Percentiles rank a stretch among this genome's conserved stretches.
phyloP scores from a whole-genome alignment of 1,284 basidiomycete species.

The Sutorius eximius region DNA sequence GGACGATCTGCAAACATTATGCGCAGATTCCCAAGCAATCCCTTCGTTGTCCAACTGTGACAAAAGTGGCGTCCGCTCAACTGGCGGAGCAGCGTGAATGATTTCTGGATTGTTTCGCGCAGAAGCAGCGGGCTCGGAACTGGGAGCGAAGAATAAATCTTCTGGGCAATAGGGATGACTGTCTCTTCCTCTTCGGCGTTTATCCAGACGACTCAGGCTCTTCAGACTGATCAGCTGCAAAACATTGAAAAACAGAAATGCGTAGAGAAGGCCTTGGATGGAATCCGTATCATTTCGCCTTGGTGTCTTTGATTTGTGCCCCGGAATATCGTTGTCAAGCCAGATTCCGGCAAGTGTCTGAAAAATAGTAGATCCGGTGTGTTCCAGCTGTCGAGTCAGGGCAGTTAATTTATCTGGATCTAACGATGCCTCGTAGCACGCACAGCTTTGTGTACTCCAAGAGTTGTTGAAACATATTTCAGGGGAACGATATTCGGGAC shows the following conservation, averaged over 20 bases:
- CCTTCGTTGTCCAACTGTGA: background rate
- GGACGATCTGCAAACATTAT: constrained; percentile 31
- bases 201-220: constrained; percentile 48
- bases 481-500: constrained; percentile 71
- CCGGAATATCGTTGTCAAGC: constrained; percentile 40
- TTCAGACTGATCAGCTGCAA: constrained; percentile 56
- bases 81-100: background rate
- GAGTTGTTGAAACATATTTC: constrained; percentile 74
- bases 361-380: constrained; percentile 68
- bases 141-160: constrained; percentile 4
- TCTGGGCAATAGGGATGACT: constrained; percentile 17
- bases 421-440: constrained; percentile 26
- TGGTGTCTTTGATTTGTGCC: constrained; percentile 20
- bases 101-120: background rate
- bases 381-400: constrained; percentile 55
- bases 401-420: constrained; percentile 1
- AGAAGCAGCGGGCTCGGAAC: background rate
- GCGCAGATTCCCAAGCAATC: constrained; percentile 10
- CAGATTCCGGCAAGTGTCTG: constrained; percentile 69
- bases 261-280: constrained; percentile 56
- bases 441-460: constrained; percentile 79
- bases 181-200: constrained; percentile 32
- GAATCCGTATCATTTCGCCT: constrained; percentile 27
- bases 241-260: constrained; percentile 60
- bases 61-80: constrained; percentile 19